Evolutionary conservation across 2,329 filamentous ascomycete genomes (phyloP), one percentile per base, ranked within the genome.

Genomic region (Zymoseptoria passerinii): DNA sequence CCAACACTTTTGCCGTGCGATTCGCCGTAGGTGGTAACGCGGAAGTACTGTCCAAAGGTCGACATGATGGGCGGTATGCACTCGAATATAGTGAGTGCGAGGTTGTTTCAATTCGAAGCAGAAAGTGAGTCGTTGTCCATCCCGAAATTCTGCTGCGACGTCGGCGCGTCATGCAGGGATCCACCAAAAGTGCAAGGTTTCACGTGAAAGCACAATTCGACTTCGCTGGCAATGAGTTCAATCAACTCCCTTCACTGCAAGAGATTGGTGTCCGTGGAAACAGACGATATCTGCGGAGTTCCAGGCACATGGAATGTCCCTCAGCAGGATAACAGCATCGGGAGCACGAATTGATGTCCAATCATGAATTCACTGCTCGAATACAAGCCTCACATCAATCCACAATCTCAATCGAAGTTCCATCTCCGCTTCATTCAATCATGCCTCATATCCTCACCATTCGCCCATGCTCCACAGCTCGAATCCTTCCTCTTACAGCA

Each of bases 1-100:
- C 91, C 92, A 69, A 97, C 91, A 29, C 88, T 92, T 70, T 86
- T 87, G 79, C 92, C 95, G 78, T 96, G 92, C 58, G 89, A 95
- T 75, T 92, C 88, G 73, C 88, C 88, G 67, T 81, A 91, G 85
- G 89, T 95, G 63, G 89, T 91, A 66, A 95, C 89, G 68, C 82
- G 82, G 76, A 94, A 94, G 74, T 86, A 81, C 54, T 87, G 80
- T 67, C 92, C 91, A 75, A 95, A 96, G 57, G 89, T 92, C 68
- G 91, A 96, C 89, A 94, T 94, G 64, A 60, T 81, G 49, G 49
- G 49, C 8, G 49, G 23, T 74, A 58, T 52, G 20, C 20, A 48
- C 50, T 19, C 40, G 23, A 20, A 6, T 13, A 44, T 44, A 16
- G 35, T 1, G 35, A n/a, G 35, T 16, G 35, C 35, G 16, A 16